phyloP scores from a whole-genome alignment of 495 filamentous ascomycete species.

The Penicillium ucsense region DNA sequence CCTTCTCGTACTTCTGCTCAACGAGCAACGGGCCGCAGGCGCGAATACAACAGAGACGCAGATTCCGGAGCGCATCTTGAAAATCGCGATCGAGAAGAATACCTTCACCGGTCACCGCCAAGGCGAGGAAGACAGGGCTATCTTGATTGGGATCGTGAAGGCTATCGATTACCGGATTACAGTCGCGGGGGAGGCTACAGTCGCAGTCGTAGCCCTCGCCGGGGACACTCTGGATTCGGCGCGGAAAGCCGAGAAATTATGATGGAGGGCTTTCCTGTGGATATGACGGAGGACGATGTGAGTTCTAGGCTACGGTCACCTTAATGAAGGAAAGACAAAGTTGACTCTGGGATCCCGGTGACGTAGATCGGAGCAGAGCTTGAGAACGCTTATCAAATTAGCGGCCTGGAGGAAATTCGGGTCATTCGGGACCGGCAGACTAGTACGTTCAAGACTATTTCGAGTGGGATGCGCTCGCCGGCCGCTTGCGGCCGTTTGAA shows the following conservation, averaged over 20 bases:
- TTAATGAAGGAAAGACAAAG: too few relatives aligned
- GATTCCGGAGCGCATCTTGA: constrained; percentile 24
- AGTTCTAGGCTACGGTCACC: not conserved
- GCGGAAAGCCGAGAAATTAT: constrained; percentile 50
- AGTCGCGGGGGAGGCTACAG: constrained; percentile 37
- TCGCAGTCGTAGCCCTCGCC: constrained; percentile 31
- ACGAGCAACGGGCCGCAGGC: constrained; percentile 30
- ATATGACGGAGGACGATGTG: constrained; percentile 55
- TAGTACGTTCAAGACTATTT: constrained; percentile 31
- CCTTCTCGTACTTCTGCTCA: constrained; percentile 29
- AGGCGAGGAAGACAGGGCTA: constrained; percentile 34
- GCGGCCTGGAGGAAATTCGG: constrained; percentile 51
- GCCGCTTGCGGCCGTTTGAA: too few relatives aligned
- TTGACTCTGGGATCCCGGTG: not conserved
- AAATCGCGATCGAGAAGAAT: constrained; percentile 33
- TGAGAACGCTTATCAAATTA: constrained; percentile 46
- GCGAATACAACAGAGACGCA: constrained; percentile 25
- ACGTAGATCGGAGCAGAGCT: constrained; percentile 55
- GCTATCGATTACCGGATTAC: constrained; percentile 42
- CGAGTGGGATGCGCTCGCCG: too few relatives aligned
- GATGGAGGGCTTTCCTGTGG: constrained; percentile 49
- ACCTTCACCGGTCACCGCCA: constrained; percentile 31
- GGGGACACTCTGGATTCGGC: constrained; percentile 36
- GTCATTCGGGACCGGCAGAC: constrained; percentile 59
- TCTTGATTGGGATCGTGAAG: constrained; percentile 47